Conservation (phyloP, 2,329 filamentous ascomycete species). For the Sporothrix globosa region DNA sequence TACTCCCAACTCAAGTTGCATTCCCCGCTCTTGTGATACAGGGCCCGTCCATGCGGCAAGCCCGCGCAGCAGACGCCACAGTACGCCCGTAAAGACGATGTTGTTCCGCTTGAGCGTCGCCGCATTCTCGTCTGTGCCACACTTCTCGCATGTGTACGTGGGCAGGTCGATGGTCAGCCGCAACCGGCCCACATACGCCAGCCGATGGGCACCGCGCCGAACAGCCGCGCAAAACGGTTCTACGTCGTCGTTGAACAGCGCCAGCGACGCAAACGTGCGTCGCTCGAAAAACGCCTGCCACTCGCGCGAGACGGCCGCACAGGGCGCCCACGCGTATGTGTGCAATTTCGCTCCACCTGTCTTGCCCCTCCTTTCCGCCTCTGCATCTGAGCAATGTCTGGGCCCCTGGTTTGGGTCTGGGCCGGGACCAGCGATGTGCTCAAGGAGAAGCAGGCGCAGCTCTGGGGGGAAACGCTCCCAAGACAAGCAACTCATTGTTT, state of each 20-base stretch:
- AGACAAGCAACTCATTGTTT: background rate
- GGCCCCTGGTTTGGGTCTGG: background rate
- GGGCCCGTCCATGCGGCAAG: background rate
- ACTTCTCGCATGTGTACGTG: background rate
- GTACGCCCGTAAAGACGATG: background rate
- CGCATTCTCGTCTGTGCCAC: background rate
- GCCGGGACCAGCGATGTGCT: background rate
- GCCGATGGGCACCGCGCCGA: background rate
- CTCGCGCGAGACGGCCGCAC: conserved; percentile 26
- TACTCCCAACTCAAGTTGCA: background rate
- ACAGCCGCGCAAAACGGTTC: background rate
- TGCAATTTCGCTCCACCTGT: background rate
- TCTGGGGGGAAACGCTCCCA: background rate
- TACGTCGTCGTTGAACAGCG: background rate
- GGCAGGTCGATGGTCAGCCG: background rate
- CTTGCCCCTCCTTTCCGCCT: background rate
- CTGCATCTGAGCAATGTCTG: background rate
- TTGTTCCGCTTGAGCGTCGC: background rate
- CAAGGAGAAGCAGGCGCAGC: background rate
- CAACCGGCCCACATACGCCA: background rate
- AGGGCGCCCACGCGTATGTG: conserved; percentile 6
- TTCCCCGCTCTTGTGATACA: background rate
- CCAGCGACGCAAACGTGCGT: conserved; percentile 8
- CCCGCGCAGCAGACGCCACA: conserved; percentile 1
- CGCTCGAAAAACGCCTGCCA: conserved; percentile 31